Conservation (phyloP, 805 yeast species). For the Yarrowia porcina region DNA sequence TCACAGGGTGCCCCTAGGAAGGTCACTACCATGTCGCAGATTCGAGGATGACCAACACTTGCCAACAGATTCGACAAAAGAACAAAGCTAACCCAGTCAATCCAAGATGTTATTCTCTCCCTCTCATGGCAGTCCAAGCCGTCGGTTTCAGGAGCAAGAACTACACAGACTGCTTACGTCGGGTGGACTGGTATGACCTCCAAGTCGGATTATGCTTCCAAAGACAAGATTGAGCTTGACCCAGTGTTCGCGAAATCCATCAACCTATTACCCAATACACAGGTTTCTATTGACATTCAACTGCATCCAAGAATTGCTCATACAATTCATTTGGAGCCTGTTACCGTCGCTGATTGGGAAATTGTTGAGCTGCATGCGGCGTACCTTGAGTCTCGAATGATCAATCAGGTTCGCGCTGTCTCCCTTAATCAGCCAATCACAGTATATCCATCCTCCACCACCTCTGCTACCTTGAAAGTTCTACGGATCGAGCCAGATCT, state of each 20-base stretch:
- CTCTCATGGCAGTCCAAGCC: conserved; percentile 38
- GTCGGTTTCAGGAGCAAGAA: conserved; percentile 31
- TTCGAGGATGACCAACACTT: too few relatives aligned
- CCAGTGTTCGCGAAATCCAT: conserved; percentile 58
- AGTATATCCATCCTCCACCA: conserved; percentile 65
- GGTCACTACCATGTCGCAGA: too few relatives aligned
- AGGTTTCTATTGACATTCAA: conserved; percentile 46
- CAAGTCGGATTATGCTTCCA: conserved; percentile 25
- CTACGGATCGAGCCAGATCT: conserved; percentile 44
- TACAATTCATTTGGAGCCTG: conserved; percentile 74
- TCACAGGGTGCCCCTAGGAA: too few relatives aligned
- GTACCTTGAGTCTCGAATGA: conserved; percentile 65
- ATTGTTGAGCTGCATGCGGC: conserved; percentile 78
- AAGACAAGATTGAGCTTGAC: conserved; percentile 55
- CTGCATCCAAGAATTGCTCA: conserved; percentile 52
- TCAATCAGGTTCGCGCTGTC: conserved; percentile 79
- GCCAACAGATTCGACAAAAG: too few relatives aligned
- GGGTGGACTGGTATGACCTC: conserved; percentile 67
- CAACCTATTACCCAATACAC: conserved; percentile 45
- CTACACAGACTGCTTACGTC: conserved; percentile 40
- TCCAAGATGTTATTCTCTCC: conserved; percentile 59
- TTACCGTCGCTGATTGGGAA: conserved; percentile 82
- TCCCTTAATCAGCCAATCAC: conserved; percentile 55
- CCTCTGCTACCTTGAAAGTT: conserved; percentile 57
- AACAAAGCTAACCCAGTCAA: conserved; percentile 31